These are phyloP conservation scores for Debaryomyces nepalensis DNA, from an alignment of 1,139 yeast genomes.

Conservation along the genomic window DNA sequence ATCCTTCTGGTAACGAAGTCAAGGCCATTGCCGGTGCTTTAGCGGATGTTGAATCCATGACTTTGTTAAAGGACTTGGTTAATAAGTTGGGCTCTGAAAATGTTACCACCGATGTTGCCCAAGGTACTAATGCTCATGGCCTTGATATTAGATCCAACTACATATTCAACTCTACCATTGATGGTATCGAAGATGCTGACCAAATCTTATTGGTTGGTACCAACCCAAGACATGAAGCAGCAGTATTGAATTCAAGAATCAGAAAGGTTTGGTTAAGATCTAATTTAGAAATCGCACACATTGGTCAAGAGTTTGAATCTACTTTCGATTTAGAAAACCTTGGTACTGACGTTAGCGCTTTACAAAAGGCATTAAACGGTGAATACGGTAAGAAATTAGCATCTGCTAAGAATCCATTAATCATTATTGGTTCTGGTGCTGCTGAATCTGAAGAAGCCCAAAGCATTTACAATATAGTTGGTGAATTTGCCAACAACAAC, in stretches of 20 bases:
- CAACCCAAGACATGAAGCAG: conserved; percentile 91
- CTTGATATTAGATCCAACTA: conserved; percentile 80
- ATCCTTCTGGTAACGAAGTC: conserved; percentile 72
- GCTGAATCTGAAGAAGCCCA: conserved; percentile 69
- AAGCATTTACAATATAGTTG: conserved; percentile 64
- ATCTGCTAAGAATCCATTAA: conserved; percentile 73
- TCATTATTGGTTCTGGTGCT: conserved; percentile 83
- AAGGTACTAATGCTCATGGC: conserved; percentile 68
- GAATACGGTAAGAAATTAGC: conserved; percentile 71
- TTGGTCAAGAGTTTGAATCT: conserved; percentile 79
- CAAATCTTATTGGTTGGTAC: conserved; percentile 80
- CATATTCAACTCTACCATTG: conserved; percentile 77
- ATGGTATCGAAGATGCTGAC: conserved; percentile 83
- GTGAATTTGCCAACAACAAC: conserved; percentile 64
- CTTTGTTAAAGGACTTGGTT: conserved; percentile 78
- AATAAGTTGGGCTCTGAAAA: conserved; percentile 83
- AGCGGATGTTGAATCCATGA: conserved; percentile 82
- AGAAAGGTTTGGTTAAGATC: conserved; percentile 82
- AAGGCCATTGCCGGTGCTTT: conserved; percentile 85
- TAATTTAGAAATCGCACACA: conserved; percentile 65
- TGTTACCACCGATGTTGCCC: conserved; percentile 70
- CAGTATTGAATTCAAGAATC: conserved; percentile 83
- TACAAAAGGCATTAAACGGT: conserved; percentile 67
- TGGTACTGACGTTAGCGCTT: conserved; percentile 64
- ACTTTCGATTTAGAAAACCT: conserved; percentile 70